These are phyloP conservation scores for Myotisia sp. DNA, from an alignment of 2,329 filamentous ascomycete genomes.

Conservation along the genomic window DNA sequence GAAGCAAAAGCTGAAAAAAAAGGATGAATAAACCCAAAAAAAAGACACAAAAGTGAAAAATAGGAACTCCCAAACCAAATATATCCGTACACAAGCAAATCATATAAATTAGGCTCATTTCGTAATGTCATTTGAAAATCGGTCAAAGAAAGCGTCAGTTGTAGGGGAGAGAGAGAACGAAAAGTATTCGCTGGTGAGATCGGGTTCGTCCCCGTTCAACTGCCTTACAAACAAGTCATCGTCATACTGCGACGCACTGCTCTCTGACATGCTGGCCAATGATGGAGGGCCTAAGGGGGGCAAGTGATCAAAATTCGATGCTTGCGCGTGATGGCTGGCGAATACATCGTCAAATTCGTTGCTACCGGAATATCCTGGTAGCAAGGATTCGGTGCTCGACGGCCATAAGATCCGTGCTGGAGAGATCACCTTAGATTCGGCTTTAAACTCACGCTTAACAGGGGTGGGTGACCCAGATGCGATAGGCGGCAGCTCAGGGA, in stretches of 20 bases:
- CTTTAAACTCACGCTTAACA: constrained; percentile 7
- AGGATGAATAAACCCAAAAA: no score
- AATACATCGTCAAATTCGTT: constrained; percentile 29
- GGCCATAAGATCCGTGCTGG: constrained; percentile 23
- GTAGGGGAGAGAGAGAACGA: constrained; percentile 8
- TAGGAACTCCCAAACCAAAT: no score
- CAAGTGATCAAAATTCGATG: constrained; percentile 19
- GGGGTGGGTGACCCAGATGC: constrained; percentile 9
- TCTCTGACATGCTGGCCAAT: constrained; percentile 24
- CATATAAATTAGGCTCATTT: no score
- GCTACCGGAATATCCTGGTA: constrained; percentile 22
- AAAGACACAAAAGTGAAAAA: no score
- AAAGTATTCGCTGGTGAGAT: constrained; percentile 7
- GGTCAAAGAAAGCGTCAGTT: constrained; percentile 10
- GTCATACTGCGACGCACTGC: constrained; percentile 23
- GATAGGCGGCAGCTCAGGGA: constrained; percentile 18
- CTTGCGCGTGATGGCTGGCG: constrained; percentile 22
- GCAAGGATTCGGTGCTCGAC: constrained; percentile 23
- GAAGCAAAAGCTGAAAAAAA: no score
- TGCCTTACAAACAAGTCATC: constrained; percentile 23
- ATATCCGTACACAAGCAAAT: no score
- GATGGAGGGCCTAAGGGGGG: constrained; percentile 18
- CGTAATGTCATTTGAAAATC: constrained; percentile 8
- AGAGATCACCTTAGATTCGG: constrained; percentile 8
- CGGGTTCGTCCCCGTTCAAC: constrained; percentile 7